phyloP scores from a whole-genome alignment of 805 yeast genomes.

The Metschnikowia kofuensis region DNA sequence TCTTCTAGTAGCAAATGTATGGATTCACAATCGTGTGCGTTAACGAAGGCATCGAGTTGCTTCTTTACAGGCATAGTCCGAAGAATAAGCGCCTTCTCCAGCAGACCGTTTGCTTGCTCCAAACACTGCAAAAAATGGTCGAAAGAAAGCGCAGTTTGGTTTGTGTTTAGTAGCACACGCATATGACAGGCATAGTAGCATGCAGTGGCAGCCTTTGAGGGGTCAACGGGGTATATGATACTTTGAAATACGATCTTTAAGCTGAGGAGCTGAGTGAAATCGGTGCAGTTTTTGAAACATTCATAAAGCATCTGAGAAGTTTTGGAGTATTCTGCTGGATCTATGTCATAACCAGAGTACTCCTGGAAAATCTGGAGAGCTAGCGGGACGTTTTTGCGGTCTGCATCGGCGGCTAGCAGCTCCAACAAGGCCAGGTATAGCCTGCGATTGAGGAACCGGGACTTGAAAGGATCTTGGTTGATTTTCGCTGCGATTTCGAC shows the following conservation, averaged over 20 bases:
- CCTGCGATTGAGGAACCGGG: neutral
- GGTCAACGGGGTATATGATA: slow-evolving; percentile 9
- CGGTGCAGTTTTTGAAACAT: slow-evolving; percentile 14
- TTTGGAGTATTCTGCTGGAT: slow-evolving; percentile 2
- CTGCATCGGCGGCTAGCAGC: slow-evolving; percentile 12
- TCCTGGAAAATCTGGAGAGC: slow-evolving; percentile 12
- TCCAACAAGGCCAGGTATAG: slow-evolving; percentile 12
- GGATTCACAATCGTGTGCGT: slow-evolving; percentile 23
- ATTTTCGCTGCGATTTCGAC: slow-evolving; percentile 11
- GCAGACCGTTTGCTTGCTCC: neutral
- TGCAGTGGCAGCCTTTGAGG: slow-evolving; percentile 9
- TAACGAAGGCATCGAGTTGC: slow-evolving; percentile 17
- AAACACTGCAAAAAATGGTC: slow-evolving; percentile 11
- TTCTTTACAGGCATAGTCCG: slow-evolving; percentile 16
- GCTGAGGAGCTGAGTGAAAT: slow-evolving; percentile 20
- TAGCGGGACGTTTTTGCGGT: neutral
- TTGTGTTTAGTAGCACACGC: slow-evolving; percentile 22
- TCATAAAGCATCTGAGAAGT: slow-evolving; percentile 9
- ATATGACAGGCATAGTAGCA: slow-evolving; percentile 24
- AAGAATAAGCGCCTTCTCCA: neutral
- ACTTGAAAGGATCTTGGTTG: slow-evolving; percentile 7
- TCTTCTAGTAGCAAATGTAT: slow-evolving; percentile 12
- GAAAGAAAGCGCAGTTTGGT: slow-evolving; percentile 24
- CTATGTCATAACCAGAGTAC: neutral
- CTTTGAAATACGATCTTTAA: slow-evolving; percentile 25